Evolutionary conservation across 306 rosid genomes (phyloP).

Genomic region (Mucuna pruriens): DNA sequence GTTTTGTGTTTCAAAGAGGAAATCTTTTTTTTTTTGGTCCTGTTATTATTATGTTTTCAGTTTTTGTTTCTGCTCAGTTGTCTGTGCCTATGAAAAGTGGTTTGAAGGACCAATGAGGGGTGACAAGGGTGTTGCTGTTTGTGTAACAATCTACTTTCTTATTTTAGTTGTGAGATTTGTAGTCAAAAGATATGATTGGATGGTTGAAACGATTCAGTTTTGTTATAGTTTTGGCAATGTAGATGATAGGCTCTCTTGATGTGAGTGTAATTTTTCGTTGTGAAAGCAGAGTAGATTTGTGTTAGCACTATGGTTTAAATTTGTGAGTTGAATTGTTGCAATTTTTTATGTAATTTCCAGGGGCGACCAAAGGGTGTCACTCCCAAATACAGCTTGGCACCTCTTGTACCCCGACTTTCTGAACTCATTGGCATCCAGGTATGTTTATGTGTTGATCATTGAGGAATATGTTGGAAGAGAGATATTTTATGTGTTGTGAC

Average conservation of each 20-base stretch:
- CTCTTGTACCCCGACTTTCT: slow-evolving; percentile 93
- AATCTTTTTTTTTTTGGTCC: neutral
- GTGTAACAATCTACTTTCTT: slow-evolving; percentile 1
- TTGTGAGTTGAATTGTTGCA: slow-evolving; percentile 31
- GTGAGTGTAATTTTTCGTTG: neutral
- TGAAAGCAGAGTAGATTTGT: slow-evolving; percentile 15
- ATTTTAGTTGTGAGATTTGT: slow-evolving; percentile 26
- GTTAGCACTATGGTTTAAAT: slow-evolving; percentile 32
- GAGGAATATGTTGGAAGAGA: neutral
- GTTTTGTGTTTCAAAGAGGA: slow-evolving; percentile 11
- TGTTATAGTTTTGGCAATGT: neutral
- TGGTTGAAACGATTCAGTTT: neutral
- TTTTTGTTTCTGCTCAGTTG: neutral
- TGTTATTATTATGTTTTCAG: neutral
- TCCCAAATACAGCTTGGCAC: slow-evolving; percentile 93
- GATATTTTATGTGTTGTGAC: neutral
- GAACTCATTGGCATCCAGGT: slow-evolving; percentile 95
- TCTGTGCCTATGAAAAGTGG: neutral
- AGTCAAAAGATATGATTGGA: neutral
- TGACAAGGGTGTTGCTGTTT: neutral
- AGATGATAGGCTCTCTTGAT: neutral
- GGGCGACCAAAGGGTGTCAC: slow-evolving; percentile 99
- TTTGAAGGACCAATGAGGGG: neutral
- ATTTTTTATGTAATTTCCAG: slow-evolving; percentile 59
- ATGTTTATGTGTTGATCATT: slow-evolving; percentile 5